These are phyloP conservation scores for Rosa chinensis DNA, from an alignment of 306 rosid species.

Conservation along the genomic window DNA sequence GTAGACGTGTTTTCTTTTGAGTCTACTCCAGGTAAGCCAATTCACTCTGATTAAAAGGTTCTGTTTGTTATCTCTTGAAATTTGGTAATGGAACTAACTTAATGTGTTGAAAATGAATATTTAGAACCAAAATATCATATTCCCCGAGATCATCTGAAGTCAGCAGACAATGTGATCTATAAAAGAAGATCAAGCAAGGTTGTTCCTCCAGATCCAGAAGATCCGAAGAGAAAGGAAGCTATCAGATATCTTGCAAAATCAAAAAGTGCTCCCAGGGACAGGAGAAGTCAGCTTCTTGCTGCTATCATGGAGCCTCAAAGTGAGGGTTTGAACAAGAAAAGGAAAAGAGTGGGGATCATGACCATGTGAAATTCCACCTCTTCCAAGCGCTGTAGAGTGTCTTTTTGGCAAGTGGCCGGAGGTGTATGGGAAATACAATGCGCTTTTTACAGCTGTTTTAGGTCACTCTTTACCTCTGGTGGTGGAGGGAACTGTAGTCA, in stretches of 20 bases:
- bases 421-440: neutral
- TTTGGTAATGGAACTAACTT: conserved; percentile 19
- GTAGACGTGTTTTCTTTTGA: conserved; percentile 19
- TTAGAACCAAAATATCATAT: conserved; percentile 39
- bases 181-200: conserved; percentile 35
- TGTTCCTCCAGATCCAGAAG: conserved; percentile 1
- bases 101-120: conserved; percentile 18
- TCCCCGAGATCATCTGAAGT: conserved; percentile 44
- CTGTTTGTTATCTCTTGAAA: conserved; percentile 7
- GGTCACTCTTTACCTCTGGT: neutral
- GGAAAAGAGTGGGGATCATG: conserved; percentile 42
- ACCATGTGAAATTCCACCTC: conserved; percentile 35
- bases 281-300: conserved; percentile 39
- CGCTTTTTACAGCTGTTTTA: neutral
- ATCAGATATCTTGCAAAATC: conserved; percentile 38
- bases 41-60: neutral
- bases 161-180: conserved; percentile 27
- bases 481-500: neutral
- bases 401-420: neutral
- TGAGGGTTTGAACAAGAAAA: conserved; percentile 43
- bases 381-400: neutral
- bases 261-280: conserved; percentile 40
- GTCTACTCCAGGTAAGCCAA: conserved; percentile 52
- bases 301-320: conserved; percentile 27
- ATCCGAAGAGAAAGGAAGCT: conserved; percentile 49